Evolutionary conservation across 2,329 filamentous ascomycete genomes (phyloP).

Genomic region (Paramyrothecium roridum): DNA sequence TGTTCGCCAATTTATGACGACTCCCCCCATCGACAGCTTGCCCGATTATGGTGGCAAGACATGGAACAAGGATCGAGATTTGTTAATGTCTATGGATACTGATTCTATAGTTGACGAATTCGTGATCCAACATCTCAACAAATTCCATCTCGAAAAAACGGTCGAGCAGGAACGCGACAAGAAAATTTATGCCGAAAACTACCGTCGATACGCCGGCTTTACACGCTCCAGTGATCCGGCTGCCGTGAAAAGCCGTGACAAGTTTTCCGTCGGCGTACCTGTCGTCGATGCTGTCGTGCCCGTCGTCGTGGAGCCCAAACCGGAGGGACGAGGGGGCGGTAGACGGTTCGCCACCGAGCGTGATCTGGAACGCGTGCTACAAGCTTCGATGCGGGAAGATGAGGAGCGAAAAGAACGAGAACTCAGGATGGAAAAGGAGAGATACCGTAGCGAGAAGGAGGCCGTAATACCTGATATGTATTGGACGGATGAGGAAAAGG

Average conservation of each 20-base stretch:
- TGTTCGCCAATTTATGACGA: slow-evolving; percentile 48
- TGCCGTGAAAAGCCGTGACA: slow-evolving; percentile 53
- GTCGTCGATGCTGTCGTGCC: slow-evolving; percentile 28
- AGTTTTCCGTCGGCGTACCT: slow-evolving; percentile 41
- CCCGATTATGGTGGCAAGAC: slow-evolving; percentile 42
- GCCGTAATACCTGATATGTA: slow-evolving; percentile 71
- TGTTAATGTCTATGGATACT: slow-evolving; percentile 38
- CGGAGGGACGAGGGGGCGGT: slow-evolving; percentile 51
- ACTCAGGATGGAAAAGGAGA: slow-evolving; percentile 60
- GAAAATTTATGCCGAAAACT: slow-evolving; percentile 43
- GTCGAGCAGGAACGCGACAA: slow-evolving; percentile 35
- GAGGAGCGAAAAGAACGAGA: slow-evolving; percentile 69
- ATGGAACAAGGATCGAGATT: slow-evolving; percentile 46
- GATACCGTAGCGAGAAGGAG: slow-evolving; percentile 73
- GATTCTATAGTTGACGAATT: slow-evolving; percentile 39
- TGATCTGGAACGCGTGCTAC: slow-evolving; percentile 68
- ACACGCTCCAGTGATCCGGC: slow-evolving; percentile 53
- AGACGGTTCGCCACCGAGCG: slow-evolving; percentile 67
- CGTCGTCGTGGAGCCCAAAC: slow-evolving; percentile 49
- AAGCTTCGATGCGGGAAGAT: slow-evolving; percentile 69
- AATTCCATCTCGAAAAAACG: slow-evolving; percentile 32
- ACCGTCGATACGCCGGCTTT: slow-evolving; percentile 51
- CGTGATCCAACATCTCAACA: slow-evolving; percentile 41
- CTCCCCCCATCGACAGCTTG: slow-evolving; percentile 52
- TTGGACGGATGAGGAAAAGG: slow-evolving; percentile 57